Evolutionary conservation across 2,329 filamentous ascomycete genomes (phyloP).

Genomic region (Ampelomyces quisqualis): DNA sequence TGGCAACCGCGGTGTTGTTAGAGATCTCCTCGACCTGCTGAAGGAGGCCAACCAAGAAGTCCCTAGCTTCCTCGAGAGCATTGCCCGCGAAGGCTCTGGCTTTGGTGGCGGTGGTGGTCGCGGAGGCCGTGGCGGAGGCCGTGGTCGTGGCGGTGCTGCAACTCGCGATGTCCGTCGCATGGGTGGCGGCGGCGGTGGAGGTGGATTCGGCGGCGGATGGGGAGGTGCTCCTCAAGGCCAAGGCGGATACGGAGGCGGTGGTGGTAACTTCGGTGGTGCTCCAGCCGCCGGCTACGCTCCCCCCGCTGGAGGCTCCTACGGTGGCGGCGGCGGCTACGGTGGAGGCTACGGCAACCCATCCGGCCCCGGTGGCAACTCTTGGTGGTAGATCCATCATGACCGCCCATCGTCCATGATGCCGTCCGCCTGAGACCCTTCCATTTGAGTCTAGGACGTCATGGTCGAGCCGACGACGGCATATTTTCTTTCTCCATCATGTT

Average conservation of each 20-base stretch:
- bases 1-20: slow-evolving; percentile 95
- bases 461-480: slow-evolving; percentile 15
- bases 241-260: slow-evolving; percentile 40
- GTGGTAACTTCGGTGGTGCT: slow-evolving; percentile 44
- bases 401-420: slow-evolving; percentile 26
- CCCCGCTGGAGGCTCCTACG: slow-evolving; percentile 58
- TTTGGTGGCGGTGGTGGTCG: slow-evolving; percentile 74
- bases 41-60: slow-evolving; percentile 99
- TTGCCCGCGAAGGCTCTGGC: slow-evolving; percentile 86
- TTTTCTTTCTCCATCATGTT: slow-evolving; percentile 24
- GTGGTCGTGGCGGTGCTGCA: slow-evolving; percentile 67
- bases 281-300: slow-evolving; percentile 61
- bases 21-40: slow-evolving; percentile 93
- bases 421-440: slow-evolving; percentile 29
- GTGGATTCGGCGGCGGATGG: slow-evolving; percentile 50
- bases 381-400: slow-evolving; percentile 57
- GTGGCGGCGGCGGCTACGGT: slow-evolving; percentile 47
- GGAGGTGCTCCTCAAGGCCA: slow-evolving; percentile 37
- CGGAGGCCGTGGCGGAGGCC: slow-evolving; percentile 64
- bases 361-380: slow-evolving; percentile 63
- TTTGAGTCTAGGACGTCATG: slow-evolving; percentile 27
- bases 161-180: slow-evolving; percentile 82
- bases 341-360: slow-evolving; percentile 69
- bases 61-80: slow-evolving; percentile 90
- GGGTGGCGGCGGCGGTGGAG: slow-evolving; percentile 55